Conservation (phyloP, 768 basidiomycete species). For the Termitomyces eurrhizus region DNA sequence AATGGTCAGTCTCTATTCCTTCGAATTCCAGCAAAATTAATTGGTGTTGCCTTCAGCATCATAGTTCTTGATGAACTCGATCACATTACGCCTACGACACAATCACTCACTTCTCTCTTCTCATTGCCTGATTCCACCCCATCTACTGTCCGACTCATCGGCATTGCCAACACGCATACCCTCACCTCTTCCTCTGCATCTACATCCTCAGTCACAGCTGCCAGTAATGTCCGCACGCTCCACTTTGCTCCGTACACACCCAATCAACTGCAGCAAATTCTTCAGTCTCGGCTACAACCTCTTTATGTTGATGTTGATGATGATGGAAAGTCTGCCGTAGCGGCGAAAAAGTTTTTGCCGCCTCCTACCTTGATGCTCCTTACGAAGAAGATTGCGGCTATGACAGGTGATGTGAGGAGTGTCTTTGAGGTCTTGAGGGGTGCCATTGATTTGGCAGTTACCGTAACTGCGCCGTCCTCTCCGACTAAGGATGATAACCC, state of each 20-base stretch:
- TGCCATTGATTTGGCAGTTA: slow-evolving; percentile 70
- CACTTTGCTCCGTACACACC: slow-evolving; percentile 83
- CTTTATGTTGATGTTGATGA: slow-evolving; percentile 35
- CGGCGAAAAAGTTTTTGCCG: slow-evolving; percentile 56
- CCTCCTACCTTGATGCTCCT: slow-evolving; percentile 61
- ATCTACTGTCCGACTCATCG: slow-evolving; percentile 62
- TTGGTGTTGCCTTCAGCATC: slow-evolving; percentile 41
- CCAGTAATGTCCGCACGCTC: slow-evolving; percentile 50
- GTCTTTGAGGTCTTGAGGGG: slow-evolving; percentile 78
- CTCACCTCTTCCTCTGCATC: slow-evolving; percentile 55
- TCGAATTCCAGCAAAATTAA: not conserved
- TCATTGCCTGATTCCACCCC: slow-evolving; percentile 55
- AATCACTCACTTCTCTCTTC: slow-evolving; percentile 61
- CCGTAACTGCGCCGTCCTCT: slow-evolving; percentile 17
- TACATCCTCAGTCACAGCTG: slow-evolving; percentile 29
- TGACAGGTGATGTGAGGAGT: slow-evolving; percentile 80
- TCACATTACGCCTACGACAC: slow-evolving; percentile 63
- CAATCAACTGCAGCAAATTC: slow-evolving; percentile 63
- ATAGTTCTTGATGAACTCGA: slow-evolving; percentile 87
- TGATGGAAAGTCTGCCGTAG: slow-evolving; percentile 21
- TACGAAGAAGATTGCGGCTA: slow-evolving; percentile 75
- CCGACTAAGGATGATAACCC: slow-evolving; percentile 29
- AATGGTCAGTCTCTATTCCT: slow-evolving; percentile 43
- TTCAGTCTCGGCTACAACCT: slow-evolving; percentile 57
- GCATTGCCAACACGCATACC: slow-evolving; percentile 88